These are phyloP conservation scores for Talaromyces funiculosus DNA, from an alignment of 2,329 filamentous ascomycete species.

Conservation along the genomic window DNA sequence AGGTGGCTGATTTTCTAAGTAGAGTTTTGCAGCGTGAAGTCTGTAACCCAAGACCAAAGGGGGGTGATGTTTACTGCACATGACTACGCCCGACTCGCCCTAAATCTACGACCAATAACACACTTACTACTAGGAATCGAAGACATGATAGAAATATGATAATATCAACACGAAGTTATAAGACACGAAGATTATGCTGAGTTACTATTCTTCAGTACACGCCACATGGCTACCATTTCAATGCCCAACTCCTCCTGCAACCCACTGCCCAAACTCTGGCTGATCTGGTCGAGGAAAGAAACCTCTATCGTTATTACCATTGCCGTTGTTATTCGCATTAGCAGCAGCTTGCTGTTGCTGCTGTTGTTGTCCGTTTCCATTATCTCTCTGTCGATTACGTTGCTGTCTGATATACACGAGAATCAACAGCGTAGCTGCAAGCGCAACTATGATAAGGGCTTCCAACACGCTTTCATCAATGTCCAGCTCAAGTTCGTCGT, in stretches of 20 bases:
- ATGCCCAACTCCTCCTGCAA: conserved; percentile 59
- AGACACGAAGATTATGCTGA: not conserved
- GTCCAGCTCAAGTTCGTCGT: conserved; percentile 57
- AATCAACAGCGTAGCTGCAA: conserved; percentile 68
- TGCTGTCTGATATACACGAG: conserved; percentile 68
- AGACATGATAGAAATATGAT: not conserved
- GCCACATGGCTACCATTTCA: conserved; percentile 22
- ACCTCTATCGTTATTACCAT: conserved; percentile 33
- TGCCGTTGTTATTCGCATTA: conserved; percentile 7
- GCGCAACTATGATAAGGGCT: conserved; percentile 72
- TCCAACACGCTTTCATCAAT: conserved; percentile 77
- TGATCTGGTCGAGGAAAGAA: conserved; percentile 63
- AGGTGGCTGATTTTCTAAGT: not conserved
- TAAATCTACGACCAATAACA: conserved; percentile 1
- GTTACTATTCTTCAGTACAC: conserved; percentile 12
- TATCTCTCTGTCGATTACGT: conserved; percentile 33
- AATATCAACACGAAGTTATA: not conserved
- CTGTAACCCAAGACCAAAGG: not conserved
- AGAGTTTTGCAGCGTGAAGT: not conserved
- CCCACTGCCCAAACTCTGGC: conserved; percentile 63
- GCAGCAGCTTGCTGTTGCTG: not conserved
- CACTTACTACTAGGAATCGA: not conserved
- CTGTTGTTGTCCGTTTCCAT: conserved; percentile 21
- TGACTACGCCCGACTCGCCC: conserved; percentile 2
- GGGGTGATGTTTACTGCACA: not conserved